Conservation (phyloP, 1,284 basidiomycete genomes). For the Microbotryum silenes-acaulis region DNA sequence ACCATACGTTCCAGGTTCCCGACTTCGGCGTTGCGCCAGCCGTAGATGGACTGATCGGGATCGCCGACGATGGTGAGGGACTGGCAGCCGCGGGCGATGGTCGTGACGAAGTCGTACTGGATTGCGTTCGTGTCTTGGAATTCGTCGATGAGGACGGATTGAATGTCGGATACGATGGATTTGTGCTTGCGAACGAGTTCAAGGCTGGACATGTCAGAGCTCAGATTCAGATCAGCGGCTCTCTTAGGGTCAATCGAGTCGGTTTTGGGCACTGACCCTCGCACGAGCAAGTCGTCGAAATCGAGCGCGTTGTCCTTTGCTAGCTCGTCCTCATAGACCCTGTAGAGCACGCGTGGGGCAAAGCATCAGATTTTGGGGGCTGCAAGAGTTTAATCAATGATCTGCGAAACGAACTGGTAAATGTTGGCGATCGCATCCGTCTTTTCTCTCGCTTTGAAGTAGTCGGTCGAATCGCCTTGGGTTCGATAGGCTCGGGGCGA, state of each 20-base stretch:
- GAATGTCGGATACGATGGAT: slow-evolving; percentile 55
- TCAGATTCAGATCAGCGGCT: background rate
- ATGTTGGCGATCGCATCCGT: slow-evolving; percentile 17
- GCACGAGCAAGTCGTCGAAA: slow-evolving; percentile 80
- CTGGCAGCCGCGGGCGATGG: slow-evolving; percentile 52
- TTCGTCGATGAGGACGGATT: slow-evolving; percentile 80
- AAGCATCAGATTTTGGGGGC: slow-evolving; percentile 15
- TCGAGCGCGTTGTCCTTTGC: slow-evolving; percentile 65
- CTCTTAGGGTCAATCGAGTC: background rate
- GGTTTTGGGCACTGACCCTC: slow-evolving; percentile 41
- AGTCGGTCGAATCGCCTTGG: background rate
- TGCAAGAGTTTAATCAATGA: background rate
- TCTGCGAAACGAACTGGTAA: slow-evolving; percentile 14
- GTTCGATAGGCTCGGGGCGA: slow-evolving; percentile 43
- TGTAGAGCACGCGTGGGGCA: slow-evolving; percentile 48
- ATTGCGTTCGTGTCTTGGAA: slow-evolving; percentile 82
- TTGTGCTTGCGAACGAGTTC: slow-evolving; percentile 57
- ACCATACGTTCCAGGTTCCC: slow-evolving; percentile 71
- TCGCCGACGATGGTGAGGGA: slow-evolving; percentile 82
- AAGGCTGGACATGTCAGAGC: slow-evolving; percentile 44
- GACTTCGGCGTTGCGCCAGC: slow-evolving; percentile 79
- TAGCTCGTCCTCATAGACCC: slow-evolving; percentile 60
- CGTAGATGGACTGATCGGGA: slow-evolving; percentile 87
- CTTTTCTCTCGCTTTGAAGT: background rate
- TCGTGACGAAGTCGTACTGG: slow-evolving; percentile 74